Conservation (phyloP, 305 asterid genomes). For the Rubia tinctorum region DNA sequence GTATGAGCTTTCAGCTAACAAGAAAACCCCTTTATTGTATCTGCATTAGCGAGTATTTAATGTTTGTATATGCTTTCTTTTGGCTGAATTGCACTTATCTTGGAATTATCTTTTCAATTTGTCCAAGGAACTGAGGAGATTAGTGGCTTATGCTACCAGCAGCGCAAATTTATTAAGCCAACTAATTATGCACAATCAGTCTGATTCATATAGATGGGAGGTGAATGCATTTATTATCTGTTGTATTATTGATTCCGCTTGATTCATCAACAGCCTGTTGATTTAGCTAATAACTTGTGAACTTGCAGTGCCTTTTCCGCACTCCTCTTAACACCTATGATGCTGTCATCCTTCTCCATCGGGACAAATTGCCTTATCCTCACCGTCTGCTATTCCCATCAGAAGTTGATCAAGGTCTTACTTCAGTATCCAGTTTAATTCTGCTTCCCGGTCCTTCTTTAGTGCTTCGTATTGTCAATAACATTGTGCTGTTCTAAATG, state of each 20-base stretch:
- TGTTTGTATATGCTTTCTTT: slow-evolving; percentile 2
- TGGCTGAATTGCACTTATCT: neutral
- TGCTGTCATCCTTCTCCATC: slow-evolving; percentile 87
- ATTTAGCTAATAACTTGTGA: slow-evolving; percentile 14
- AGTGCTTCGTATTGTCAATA: neutral
- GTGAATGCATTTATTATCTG: slow-evolving; percentile 42
- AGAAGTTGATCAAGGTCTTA: slow-evolving; percentile 67
- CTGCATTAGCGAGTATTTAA: neutral
- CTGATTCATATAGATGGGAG: slow-evolving; percentile 79
- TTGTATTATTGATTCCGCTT: slow-evolving; percentile 13
- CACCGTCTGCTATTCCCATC: slow-evolving; percentile 84
- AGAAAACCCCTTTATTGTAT: slow-evolving; percentile 3
- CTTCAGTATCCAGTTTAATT: slow-evolving; percentile 1
- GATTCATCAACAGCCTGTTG: neutral
- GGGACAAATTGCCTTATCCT: slow-evolving; percentile 83
- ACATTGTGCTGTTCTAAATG: neutral
- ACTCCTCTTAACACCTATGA: slow-evolving; percentile 91
- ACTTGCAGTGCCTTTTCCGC: slow-evolving; percentile 89
- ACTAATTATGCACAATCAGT: slow-evolving; percentile 54
- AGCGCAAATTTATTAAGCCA: slow-evolving; percentile 63
- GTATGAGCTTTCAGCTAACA: neutral
- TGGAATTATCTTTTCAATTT: slow-evolving; percentile 13
- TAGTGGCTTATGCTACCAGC: slow-evolving; percentile 84
- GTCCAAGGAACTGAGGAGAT: slow-evolving; percentile 76
- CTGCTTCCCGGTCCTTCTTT: neutral